These are phyloP conservation scores for Fusarium austroafricanum DNA, from an alignment of 2,329 filamentous ascomycete genomes.

Conservation along the genomic window DNA sequence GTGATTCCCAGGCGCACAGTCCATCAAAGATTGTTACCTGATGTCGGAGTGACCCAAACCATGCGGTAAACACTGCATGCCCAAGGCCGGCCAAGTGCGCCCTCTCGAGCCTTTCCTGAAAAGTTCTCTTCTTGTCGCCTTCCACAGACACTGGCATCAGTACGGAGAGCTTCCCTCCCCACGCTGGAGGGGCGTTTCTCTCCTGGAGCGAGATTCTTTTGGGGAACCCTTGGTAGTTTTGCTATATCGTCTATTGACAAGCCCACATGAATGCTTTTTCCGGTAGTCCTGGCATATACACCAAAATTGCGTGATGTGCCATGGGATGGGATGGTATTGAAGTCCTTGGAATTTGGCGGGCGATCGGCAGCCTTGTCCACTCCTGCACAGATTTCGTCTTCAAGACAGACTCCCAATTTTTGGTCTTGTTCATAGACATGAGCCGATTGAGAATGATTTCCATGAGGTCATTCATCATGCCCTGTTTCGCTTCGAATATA, in stretches of 20 bases:
- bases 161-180: not conserved
- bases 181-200: not conserved
- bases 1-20: too few species aligned
- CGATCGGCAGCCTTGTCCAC: not conserved
- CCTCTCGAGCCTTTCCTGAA: too few species aligned
- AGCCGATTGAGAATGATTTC: not conserved
- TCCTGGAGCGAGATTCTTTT: too few species aligned
- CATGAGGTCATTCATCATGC: not conserved
- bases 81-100: too few species aligned
- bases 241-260: not conserved
- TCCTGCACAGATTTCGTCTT: not conserved
- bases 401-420: not conserved
- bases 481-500: not conserved
- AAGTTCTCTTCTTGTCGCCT: too few species aligned
- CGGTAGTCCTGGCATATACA: not conserved
- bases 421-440: not conserved
- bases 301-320: not conserved
- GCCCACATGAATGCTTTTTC: not conserved
- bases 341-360: not conserved
- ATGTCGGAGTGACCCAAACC: too few species aligned
- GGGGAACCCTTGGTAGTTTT: not conserved
- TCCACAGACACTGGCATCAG: not conserved
- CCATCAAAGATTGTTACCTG: too few species aligned
- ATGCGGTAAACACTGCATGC: too few species aligned
- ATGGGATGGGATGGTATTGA: not conserved